Evolutionary conservation across 345 rosid genomes (phyloP).

Genomic region (Rhizophora apiculata): DNA sequence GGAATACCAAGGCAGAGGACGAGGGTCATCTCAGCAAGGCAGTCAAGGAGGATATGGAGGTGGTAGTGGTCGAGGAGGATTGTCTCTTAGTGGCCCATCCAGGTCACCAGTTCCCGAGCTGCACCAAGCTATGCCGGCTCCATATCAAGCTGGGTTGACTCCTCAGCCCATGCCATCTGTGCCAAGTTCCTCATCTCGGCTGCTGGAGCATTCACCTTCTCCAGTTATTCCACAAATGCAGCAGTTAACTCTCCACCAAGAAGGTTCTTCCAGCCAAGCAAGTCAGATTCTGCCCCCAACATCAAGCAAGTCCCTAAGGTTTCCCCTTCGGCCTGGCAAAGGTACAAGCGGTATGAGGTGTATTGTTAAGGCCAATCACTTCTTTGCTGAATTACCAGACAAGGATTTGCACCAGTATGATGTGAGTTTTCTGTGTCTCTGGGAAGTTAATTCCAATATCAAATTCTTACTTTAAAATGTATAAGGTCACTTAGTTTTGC

Average conservation of each 20-base stretch:
- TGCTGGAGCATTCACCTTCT: conserved; percentile 40
- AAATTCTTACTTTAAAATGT: neutral
- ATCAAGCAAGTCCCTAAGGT: conserved; percentile 73
- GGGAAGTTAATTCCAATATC: neutral
- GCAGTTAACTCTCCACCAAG: conserved; percentile 51
- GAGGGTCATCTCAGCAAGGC: conserved; percentile 65
- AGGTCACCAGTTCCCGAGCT: conserved; percentile 85
- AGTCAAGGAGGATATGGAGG: conserved; percentile 53
- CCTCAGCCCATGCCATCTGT: conserved; percentile 51
- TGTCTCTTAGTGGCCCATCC: conserved; percentile 51
- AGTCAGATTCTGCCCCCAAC: conserved; percentile 56
- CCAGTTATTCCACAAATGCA: conserved; percentile 39
- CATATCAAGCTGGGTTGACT: conserved; percentile 52
- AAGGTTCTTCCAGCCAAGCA: conserved; percentile 47
- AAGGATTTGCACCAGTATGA: conserved; percentile 96
- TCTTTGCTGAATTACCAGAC: conserved; percentile 83
- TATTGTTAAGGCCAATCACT: conserved; percentile 94
- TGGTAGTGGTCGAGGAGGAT: conserved; percentile 51
- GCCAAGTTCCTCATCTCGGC: conserved; percentile 51
- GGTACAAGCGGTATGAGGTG: conserved; percentile 60
- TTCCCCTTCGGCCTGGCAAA: conserved; percentile 82
- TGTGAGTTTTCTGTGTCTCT: conserved; percentile 39
- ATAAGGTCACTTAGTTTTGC: neutral
- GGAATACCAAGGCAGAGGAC: conserved; percentile 74
- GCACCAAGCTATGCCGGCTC: conserved; percentile 88